Evolutionary conservation across 1,139 yeast species (phyloP), one percentile per base, ranked within the genome.

Genomic region (Yamadazyma buinensis): DNA sequence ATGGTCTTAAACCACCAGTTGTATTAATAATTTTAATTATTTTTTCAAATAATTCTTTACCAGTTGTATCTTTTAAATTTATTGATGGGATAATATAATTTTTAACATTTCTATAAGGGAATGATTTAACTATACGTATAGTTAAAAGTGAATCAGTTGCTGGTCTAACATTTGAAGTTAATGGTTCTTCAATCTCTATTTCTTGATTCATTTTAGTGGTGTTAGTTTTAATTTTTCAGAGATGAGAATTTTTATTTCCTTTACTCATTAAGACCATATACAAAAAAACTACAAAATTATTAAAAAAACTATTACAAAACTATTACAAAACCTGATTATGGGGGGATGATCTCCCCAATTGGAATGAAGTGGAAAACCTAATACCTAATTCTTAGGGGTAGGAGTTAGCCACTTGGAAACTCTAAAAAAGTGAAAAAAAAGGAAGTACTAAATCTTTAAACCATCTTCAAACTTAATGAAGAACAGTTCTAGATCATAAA

Each of bases 61-160:
- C 84, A 0, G 90, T 86, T 37, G 83, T 80, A 14, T 63, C 64
- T 38, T 80, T 75, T 49, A 94, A 73, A 58, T 92, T 85, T 32
- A 90, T 72, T 46, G 84, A 75, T 30, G 74, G 77, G 36, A 88
- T 62, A 8, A 94, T 77, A 44, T 84, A 70, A 55, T 88, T 90
- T 57, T 83, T 85, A 39, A 90, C 90, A 46, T 92, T 88, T 56
- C 98, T 71, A 62, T 87, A 90, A 13, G 95, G 94, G 54, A 92
- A 92, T 0, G 97, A 87, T 55, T 90, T 90, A 54, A 92, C 76
- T 20, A 92, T 77, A 35, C 99, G 75, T 9, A 94, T 71, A 0
- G 98, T 92, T 30, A 92, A 57, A 14, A 87, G 76, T 0, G 95
- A 81, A 53, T 75, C 77, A 7, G 82, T 74, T 23, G 72, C 73